Evolutionary conservation across 1,139 yeast species (phyloP).

Genomic region (Blastobotrys apis): DNA sequence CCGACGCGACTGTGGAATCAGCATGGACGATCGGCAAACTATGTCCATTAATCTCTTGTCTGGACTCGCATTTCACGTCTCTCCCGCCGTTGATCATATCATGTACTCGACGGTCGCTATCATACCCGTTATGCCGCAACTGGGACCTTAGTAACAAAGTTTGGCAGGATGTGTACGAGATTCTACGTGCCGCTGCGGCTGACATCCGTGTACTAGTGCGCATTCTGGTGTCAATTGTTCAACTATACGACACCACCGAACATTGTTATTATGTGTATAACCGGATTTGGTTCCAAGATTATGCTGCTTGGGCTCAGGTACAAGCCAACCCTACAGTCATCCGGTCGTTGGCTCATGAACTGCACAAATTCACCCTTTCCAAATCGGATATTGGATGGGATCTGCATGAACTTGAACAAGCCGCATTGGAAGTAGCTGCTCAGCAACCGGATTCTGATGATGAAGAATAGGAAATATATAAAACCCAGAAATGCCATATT

Average conservation of each 20-base stretch:
- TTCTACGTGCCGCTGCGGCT: constrained; percentile 45
- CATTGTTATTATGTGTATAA: constrained; percentile 80
- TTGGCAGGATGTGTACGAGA: constrained; percentile 72
- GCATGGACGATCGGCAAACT: constrained; percentile 92
- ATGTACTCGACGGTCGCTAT: constrained; percentile 64
- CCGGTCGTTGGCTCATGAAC: constrained; percentile 62
- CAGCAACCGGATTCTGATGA: constrained; percentile 15
- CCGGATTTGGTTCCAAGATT: constrained; percentile 73
- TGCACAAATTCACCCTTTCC: constrained; percentile 32
- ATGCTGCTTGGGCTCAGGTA: constrained; percentile 71
- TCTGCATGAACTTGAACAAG: constrained; percentile 29
- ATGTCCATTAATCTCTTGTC: constrained; percentile 66
- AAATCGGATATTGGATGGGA: constrained; percentile 31
- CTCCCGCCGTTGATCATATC: constrained; percentile 55
- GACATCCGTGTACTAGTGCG: constrained; percentile 49
- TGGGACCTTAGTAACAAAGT: constrained; percentile 54
- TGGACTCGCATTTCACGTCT: constrained; percentile 54
- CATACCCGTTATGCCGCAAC: constrained; percentile 76
- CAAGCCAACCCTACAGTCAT: constrained; percentile 45
- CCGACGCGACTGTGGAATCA: constrained; percentile 79
- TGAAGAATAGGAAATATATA: constrained; percentile 4
- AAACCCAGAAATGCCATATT: not conserved
- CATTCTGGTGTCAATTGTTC: constrained; percentile 56
- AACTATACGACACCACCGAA: constrained; percentile 78
- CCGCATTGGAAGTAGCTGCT: constrained; percentile 25